Evolutionary conservation across 2,329 filamentous ascomycete species (phyloP), one percentile per base, ranked within the genome.

Genomic region (Colletotrichum camelliae): DNA sequence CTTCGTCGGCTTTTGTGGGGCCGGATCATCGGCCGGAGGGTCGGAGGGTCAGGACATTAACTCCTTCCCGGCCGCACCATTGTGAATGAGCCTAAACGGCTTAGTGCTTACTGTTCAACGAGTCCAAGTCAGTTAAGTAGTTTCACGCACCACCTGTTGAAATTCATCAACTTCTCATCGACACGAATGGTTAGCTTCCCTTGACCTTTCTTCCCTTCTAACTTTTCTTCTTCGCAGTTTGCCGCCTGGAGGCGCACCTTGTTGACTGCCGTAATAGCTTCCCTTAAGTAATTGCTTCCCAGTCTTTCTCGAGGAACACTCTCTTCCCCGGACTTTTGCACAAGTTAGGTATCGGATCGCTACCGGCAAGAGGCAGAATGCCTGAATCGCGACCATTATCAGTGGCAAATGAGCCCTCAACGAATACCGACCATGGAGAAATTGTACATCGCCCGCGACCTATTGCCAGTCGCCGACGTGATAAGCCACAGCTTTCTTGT

Each of bases 401-500:
- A n/a, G 12, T 24, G 16, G 29, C 2, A 35, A 61, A 35, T 8
- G 29, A n/a, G 10, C 43, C 43, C 18, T 33, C 58, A 33, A n/a
- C 15, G 10, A 24, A 2, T 12, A 18, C 33, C 7, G 10, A 13
- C 8, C 16, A 16, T 8, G 16, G 3, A 35, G n/a, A 66, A 4
- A 12, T n/a, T 3, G 16, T 10, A 2, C 37, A 10, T 18, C 37
- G 31, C 16, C 4, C 57, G 7, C 35, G 48, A 15, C 69, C 52
- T 2, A 66, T 9, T 12, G 27, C 78, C 9, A 81, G 79, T 60
- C 80, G 83, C 27, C 80, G 81, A 4, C 79, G 84, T 33, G 82
- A 85, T 18, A 83, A 83, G 61, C 80, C 78, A 3, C 81, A 83
- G 68, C 79, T 85, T 12, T 84, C 83, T 2, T 86, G 84, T 70